Evolutionary conservation across 371 early-diverging fungal genomes (phyloP), one percentile per base, ranked within the genome.

Genomic region (Haplosporangium sp.): DNA sequence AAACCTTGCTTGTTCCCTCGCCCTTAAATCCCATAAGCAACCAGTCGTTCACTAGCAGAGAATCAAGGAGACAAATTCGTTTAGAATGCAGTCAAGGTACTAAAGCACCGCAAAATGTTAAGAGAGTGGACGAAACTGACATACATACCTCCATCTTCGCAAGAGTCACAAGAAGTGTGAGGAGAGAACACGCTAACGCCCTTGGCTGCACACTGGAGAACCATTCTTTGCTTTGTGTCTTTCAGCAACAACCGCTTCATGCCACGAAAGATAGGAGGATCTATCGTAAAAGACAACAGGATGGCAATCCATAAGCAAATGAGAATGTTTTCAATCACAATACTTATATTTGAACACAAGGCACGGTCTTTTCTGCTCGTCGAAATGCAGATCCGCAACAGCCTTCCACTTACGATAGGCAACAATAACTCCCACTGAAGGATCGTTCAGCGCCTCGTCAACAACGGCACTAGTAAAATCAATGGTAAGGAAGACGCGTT

Each of bases 161-260:
- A 89, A 67, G 87, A 90, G 82, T 99, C 99, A 59, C 97, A 87
- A 14, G 99, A 92, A 20, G 99, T 98, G 80, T 99, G 99, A 55
- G 99, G 99, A 20, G 94, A 95, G 84, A 94, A 98, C 43, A 99
- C 90, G 21, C 97, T 94, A 20, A 99, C 89, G 41, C 96, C 95
- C 40, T 87, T 86, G 40, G 93, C 92, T 46, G 94, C 93, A 52
- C 95, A 95, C 57, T 87, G 90, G 55, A 96, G 83, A 1, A 97
- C 90, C 74, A 96, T 90, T 62, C 84, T 83, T 75, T 96, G 95
- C 80, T 95, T 94, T 41, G 86, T 83, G 69, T 95, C 92, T 18
- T 82, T 80, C 67, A 92, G 76, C 14, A 87, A 90, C 59, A 99
- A 86, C 18, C 89, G 89, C 81, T 99, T 99, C 81, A 96, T 83